phyloP scores from a whole-genome alignment of 2,329 filamentous ascomycete genomes.

The Monosporascus sp. region DNA sequence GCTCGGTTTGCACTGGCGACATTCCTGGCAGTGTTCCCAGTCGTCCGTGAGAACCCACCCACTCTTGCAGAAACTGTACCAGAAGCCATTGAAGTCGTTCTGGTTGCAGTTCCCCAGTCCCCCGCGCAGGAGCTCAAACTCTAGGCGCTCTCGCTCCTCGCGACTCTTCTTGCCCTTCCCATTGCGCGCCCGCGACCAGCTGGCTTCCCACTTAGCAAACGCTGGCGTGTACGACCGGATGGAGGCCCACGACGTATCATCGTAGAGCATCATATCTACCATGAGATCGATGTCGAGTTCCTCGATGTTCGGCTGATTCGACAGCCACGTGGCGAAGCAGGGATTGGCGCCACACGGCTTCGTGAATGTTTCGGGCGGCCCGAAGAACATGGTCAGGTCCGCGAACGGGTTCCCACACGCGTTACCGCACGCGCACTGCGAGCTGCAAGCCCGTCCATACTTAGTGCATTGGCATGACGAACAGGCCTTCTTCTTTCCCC shows the following conservation, averaged over 20 bases:
- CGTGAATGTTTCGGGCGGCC: conserved; percentile 20
- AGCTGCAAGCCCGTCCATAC: conserved; percentile 24
- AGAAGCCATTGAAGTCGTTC: conserved; percentile 26
- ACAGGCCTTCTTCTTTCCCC: conserved; percentile 29
- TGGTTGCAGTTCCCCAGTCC: conserved; percentile 25
- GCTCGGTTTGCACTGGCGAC: conserved; percentile 22
- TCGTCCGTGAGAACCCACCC: conserved; percentile 23
- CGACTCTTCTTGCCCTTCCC: conserved; percentile 26
- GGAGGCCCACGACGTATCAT: conserved; percentile 27
- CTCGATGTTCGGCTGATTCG: conserved; percentile 29
- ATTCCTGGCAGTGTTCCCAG: conserved; percentile 29
- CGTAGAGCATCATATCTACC: conserved; percentile 29
- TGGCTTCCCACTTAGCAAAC: conserved; percentile 27
- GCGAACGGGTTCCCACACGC: conserved; percentile 29
- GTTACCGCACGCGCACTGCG: conserved; percentile 23
- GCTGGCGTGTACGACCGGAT: conserved; percentile 21
- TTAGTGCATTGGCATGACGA: conserved; percentile 27
- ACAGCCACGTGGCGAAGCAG: conserved; percentile 30
- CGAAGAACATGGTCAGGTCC: conserved; percentile 28
- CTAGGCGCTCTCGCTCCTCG: conserved; percentile 27
- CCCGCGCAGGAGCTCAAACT: conserved; percentile 29
- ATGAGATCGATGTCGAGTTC: conserved; percentile 29
- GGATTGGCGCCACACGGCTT: conserved; percentile 27
- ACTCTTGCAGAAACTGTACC: conserved; percentile 29
- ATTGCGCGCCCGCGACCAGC: conserved; percentile 24